Evolutionary conservation across 2,329 filamentous ascomycete species (phyloP).

Genomic region (Fusarium annulatum): DNA sequence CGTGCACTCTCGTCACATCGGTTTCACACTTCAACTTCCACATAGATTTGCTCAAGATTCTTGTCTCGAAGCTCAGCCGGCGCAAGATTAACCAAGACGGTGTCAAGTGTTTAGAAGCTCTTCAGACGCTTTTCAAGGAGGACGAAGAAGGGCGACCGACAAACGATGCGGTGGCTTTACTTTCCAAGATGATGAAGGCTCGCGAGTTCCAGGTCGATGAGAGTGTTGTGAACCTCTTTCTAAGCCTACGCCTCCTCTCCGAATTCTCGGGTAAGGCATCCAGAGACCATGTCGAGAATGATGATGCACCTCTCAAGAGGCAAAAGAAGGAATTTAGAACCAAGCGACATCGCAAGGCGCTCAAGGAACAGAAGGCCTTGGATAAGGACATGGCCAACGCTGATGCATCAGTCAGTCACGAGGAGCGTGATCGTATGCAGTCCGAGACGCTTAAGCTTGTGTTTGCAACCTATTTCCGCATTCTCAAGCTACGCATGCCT

Average conservation of each 20-base stretch:
- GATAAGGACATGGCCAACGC: slow-evolving; percentile 95
- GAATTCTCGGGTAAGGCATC: slow-evolving; percentile 90
- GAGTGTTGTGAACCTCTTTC: slow-evolving; percentile 87
- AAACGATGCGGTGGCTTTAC: slow-evolving; percentile 83
- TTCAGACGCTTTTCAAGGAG: slow-evolving; percentile 84
- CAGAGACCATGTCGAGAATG: slow-evolving; percentile 75
- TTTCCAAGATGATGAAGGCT: slow-evolving; percentile 96
- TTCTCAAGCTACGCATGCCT: slow-evolving; percentile 83
- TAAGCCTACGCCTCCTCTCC: slow-evolving; percentile 86
- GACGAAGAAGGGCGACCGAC: slow-evolving; percentile 92
- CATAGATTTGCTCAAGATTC: slow-evolving; percentile 84
- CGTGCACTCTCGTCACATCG: slow-evolving; percentile 80
- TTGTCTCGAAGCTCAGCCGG: slow-evolving; percentile 84
- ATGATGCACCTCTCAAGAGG: slow-evolving; percentile 68
- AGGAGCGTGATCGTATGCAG: slow-evolving; percentile 93
- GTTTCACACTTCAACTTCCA: slow-evolving; percentile 99
- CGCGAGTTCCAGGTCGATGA: slow-evolving; percentile 86
- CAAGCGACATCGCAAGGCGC: slow-evolving; percentile 84
- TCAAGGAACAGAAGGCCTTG: slow-evolving; percentile 86
- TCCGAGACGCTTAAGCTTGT: slow-evolving; percentile 96
- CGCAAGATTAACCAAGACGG: slow-evolving; percentile 80
- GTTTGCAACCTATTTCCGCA: slow-evolving; percentile 94
- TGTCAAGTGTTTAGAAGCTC: slow-evolving; percentile 77
- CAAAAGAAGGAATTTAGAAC: slow-evolving; percentile 84
- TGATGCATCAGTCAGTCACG: slow-evolving; percentile 89